Percentiles rank a stretch among this genome's conserved stretches.
Conservation (phyloP, 176 grass and related monocot genomes). For the Aechmea fasciata region DNA sequence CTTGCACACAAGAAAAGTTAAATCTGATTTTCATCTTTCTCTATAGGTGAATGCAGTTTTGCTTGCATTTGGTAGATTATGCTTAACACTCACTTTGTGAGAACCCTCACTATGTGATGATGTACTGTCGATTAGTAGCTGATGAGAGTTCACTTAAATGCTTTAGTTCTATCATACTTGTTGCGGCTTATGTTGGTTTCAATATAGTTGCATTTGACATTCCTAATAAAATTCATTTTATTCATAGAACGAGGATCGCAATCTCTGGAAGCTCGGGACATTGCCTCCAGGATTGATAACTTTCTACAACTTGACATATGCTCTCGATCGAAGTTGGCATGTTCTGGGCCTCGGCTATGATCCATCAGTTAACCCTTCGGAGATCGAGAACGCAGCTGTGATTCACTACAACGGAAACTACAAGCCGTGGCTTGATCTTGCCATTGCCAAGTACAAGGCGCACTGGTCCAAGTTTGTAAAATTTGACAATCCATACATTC, state of each 20-base stretch:
- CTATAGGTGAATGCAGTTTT: constrained; percentile 18
- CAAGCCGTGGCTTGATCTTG: constrained; percentile 97
- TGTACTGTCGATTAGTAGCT: too few species aligned
- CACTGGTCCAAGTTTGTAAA: constrained; percentile 90
- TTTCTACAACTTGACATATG: constrained; percentile 95
- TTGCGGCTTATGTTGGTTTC: neutral
- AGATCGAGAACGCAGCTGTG: constrained; percentile 67
- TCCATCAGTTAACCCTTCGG: constrained; percentile 59
- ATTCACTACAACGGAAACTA: constrained; percentile 97
- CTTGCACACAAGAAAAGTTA: neutral
- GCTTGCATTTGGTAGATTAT: constrained; percentile 8
- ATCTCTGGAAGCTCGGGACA: constrained; percentile 89
- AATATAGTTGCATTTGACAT: neutral
- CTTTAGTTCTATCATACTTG: neutral
- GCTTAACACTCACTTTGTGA: neutral
- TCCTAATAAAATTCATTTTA: neutral
- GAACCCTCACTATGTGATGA: neutral
- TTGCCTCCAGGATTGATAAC: constrained; percentile 88
- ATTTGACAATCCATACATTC: constrained; percentile 52
- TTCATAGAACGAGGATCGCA: constrained; percentile 70
- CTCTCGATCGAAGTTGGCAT: constrained; percentile 77
- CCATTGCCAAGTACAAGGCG: constrained; percentile 75
- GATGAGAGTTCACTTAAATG: too few species aligned
- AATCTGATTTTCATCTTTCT: neutral
- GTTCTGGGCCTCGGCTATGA: constrained; percentile 94